A percentile compares a stretch with the other conserved stretches of the same genome.
phyloP scores from a whole-genome alignment of 257 asterid genomes.

The Sherardia arvensis region DNA sequence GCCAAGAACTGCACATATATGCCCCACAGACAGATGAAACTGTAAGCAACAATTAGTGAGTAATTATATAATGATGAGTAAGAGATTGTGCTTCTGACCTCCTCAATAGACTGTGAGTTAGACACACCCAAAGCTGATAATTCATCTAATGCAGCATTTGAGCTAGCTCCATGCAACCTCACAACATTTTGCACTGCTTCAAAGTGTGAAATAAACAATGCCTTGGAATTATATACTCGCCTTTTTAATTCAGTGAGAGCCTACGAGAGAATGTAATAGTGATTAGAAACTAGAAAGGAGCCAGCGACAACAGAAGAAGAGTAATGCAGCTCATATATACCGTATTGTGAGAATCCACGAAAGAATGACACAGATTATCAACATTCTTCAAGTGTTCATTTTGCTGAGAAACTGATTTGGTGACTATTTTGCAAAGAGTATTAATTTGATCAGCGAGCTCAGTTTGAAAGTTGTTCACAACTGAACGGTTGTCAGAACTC shows the following conservation, averaged over 20 bases:
- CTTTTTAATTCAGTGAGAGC: slow-evolving; percentile 49
- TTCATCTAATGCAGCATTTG: slow-evolving; percentile 60
- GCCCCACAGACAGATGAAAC: slow-evolving; percentile 8
- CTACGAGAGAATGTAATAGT: slow-evolving; percentile 21
- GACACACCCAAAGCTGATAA: slow-evolving; percentile 46
- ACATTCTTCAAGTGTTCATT: slow-evolving; percentile 54
- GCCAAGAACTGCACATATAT: slow-evolving; percentile 41
- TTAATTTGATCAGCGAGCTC: slow-evolving; percentile 55
- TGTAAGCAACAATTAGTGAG: slow-evolving; percentile 4
- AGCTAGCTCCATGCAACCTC: slow-evolving; percentile 59
- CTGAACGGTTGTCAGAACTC: slow-evolving; percentile 54
- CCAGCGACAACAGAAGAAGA: not conserved
- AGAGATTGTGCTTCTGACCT: slow-evolving; percentile 31
- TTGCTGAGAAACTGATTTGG: slow-evolving; percentile 51
- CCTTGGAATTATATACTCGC: slow-evolving; percentile 46
- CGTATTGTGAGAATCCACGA: slow-evolving; percentile 59
- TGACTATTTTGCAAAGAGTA: slow-evolving; percentile 47
- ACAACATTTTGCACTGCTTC: slow-evolving; percentile 76
- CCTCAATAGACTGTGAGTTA: slow-evolving; percentile 40
- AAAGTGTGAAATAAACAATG: slow-evolving; percentile 54
- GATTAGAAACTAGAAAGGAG: not conserved
- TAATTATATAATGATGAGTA: not conserved
- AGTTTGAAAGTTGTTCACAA: slow-evolving; percentile 48
- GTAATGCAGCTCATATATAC: slow-evolving; percentile 20
- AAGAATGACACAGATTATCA: slow-evolving; percentile 51